Conservation (phyloP, 495 filamentous ascomycete genomes). For the Lindgomyces ingoldianus region DNA sequence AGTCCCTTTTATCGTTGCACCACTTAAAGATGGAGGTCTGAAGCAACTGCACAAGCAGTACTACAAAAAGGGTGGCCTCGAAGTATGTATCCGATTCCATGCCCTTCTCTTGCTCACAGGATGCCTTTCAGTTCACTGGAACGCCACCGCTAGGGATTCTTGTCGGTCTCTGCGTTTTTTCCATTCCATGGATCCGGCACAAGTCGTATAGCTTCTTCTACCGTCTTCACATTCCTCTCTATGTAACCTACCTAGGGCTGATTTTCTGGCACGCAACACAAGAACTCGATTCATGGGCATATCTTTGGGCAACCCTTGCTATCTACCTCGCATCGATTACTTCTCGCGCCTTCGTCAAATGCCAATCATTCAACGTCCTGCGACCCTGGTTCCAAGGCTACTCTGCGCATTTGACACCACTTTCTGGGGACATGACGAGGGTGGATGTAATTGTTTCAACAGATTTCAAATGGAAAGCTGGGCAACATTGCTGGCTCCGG, state of each 20-base stretch:
- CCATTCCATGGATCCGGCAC: slow-evolving; percentile 43
- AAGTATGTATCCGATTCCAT: too few relatives aligned
- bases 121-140: slow-evolving; percentile 30
- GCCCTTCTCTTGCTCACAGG: too few relatives aligned
- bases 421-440: slow-evolving; percentile 23
- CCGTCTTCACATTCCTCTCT: slow-evolving; percentile 31
- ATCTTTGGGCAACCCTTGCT: slow-evolving; percentile 41
- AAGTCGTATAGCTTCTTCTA: slow-evolving; percentile 37
- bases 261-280: slow-evolving; percentile 39
- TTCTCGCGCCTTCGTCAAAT: slow-evolving; percentile 31
- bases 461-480: slow-evolving; percentile 20
- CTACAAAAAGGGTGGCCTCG: slow-evolving; percentile 39
- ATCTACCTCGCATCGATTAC: slow-evolving; percentile 29
- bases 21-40: slow-evolving; percentile 38
- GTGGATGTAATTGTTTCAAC: slow-evolving; percentile 26
- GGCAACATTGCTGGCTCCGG: slow-evolving; percentile 39
- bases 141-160: slow-evolving; percentile 44
- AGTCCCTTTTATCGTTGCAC: slow-evolving; percentile 55
- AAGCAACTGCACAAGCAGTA: slow-evolving; percentile 33
- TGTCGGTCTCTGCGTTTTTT: slow-evolving; percentile 41
- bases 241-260: slow-evolving; percentile 35
- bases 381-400: slow-evolving; percentile 15
- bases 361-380: slow-evolving; percentile 14
- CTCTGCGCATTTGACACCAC: neutral
- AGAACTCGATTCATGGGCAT: slow-evolving; percentile 35